Percentiles rank a stretch among this genome's conserved stretches.
Conservation (phyloP, 345 rosid species). For the Murraya paniculata region DNA sequence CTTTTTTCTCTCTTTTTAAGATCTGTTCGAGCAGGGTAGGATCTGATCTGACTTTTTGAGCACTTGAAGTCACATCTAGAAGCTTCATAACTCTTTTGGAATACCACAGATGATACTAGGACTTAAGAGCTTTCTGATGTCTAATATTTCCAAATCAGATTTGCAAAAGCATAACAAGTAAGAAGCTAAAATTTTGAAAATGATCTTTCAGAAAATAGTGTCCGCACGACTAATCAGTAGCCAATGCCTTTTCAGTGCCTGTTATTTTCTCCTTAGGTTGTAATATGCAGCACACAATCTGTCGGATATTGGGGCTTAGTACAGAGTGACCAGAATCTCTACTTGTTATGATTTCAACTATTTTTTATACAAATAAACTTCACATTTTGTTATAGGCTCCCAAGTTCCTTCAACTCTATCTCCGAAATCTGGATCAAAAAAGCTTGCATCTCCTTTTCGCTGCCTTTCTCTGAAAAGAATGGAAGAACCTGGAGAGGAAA, state of each 20-base stretch:
- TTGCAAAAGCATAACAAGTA: background rate
- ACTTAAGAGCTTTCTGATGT: background rate
- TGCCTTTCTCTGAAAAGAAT: constrained; percentile 77
- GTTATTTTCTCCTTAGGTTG: background rate
- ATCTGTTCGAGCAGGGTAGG: background rate
- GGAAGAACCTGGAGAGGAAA: constrained; percentile 73
- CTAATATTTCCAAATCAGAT: background rate
- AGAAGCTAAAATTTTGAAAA: background rate
- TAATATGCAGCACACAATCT: too few species aligned
- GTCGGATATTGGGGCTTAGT: background rate
- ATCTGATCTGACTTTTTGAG: background rate
- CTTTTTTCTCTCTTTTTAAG: background rate
- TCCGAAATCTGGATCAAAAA: constrained; percentile 76
- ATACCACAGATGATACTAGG: background rate
- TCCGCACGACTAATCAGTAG: background rate
- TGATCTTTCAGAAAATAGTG: background rate
- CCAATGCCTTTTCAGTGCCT: background rate
- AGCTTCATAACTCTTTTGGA: background rate
- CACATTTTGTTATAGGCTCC: constrained; percentile 37
- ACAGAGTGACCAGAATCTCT: background rate
- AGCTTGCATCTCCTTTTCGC: constrained; percentile 73
- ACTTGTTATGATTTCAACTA: background rate
- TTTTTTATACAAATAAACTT: background rate
- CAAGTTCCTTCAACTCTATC: constrained; percentile 65
- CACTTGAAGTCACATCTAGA: background rate